Base-by-base conservation (phyloP, 768 basidiomycete species). In the Asterophora lycoperdoides region DNA sequence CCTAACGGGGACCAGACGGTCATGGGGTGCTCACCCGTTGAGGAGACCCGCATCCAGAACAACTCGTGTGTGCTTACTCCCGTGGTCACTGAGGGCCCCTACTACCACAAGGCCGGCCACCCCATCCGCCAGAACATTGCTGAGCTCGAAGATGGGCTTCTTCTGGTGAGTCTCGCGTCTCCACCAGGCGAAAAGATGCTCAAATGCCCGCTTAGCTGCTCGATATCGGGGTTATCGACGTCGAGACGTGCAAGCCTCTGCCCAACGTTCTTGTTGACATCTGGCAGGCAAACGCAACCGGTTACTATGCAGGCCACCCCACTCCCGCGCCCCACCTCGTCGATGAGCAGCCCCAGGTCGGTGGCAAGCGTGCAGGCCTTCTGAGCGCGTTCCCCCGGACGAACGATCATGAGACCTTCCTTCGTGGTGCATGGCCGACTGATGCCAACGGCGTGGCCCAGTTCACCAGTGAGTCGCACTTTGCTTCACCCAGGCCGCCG, bases 281-380 rank as follows among this genome's bases (percentile, higher is more conserved):
- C 36, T 80, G 78, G 78, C 76, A 77, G 53, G 76, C 78, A 3
- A 80, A 80, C 51, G 73, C 78, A 5, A 80, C 78, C 1, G 78
- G 78, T 0, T 66, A 66, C 44, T 80, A 80, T 49, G 73, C 77
- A n/a, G 77, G 76, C 1, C 78, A 79, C 46, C 78, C 78, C 0
- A 55, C 60, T 0, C 78, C 78, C n/a, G 61, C 61, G 10, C 72
- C 73, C 1, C 67, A 76, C 28, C 65, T 77, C 30, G 53, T 58
- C 9, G 54, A 73, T 49, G 74, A 76, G 58, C 57, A 72, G 35
- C 78, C 78, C 2, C 73, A 73, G 44, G 67, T 72, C 5, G 73
- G 70, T 45, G 78, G 78, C 6, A 65, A 63, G 44, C 71, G 77
- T 17, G 54, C 61, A 30, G 76, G 77, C 0, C 57, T 78, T 15